Conservation (phyloP, 2,329 filamentous ascomycete genomes). For the Fusarium sororula region DNA sequence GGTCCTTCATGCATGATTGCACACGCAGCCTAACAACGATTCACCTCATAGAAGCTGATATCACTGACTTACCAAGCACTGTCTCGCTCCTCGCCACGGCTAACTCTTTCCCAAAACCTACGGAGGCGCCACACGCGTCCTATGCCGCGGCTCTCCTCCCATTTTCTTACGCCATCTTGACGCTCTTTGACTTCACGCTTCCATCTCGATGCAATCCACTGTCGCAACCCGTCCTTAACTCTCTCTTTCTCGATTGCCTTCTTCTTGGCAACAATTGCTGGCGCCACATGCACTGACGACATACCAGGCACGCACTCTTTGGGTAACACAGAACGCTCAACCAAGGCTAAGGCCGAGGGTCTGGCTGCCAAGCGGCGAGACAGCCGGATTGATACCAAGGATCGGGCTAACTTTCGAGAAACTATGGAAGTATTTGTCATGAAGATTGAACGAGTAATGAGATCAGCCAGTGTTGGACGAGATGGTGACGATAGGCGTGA, state of each 20-base stretch:
- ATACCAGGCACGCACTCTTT: slow-evolving; percentile 67
- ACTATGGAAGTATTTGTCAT: slow-evolving; percentile 72
- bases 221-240: slow-evolving; percentile 71
- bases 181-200: slow-evolving; percentile 60
- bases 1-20: neutral
- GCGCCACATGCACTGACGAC: slow-evolving; percentile 58
- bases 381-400: slow-evolving; percentile 71
- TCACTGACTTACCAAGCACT: slow-evolving; percentile 32
- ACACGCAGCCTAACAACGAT: neutral
- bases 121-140: slow-evolving; percentile 69
- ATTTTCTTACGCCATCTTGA: slow-evolving; percentile 56
- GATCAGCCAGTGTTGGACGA: slow-evolving; percentile 68
- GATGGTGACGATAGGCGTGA: slow-evolving; percentile 65
- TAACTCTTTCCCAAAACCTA: slow-evolving; percentile 72
- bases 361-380: slow-evolving; percentile 68
- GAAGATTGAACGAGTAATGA: slow-evolving; percentile 72
- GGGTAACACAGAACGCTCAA: slow-evolving; percentile 71
- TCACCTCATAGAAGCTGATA: neutral
- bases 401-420: slow-evolving; percentile 70
- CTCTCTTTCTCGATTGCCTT: slow-evolving; percentile 72
- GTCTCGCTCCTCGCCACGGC: slow-evolving; percentile 49
- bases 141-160: slow-evolving; percentile 61
- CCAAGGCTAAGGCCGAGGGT: slow-evolving; percentile 67
- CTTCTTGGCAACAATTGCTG: slow-evolving; percentile 69
- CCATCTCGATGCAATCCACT: slow-evolving; percentile 71